phyloP scores from a whole-genome alignment of 768 basidiomycete genomes.

The Pleurotus tuber-regium region DNA sequence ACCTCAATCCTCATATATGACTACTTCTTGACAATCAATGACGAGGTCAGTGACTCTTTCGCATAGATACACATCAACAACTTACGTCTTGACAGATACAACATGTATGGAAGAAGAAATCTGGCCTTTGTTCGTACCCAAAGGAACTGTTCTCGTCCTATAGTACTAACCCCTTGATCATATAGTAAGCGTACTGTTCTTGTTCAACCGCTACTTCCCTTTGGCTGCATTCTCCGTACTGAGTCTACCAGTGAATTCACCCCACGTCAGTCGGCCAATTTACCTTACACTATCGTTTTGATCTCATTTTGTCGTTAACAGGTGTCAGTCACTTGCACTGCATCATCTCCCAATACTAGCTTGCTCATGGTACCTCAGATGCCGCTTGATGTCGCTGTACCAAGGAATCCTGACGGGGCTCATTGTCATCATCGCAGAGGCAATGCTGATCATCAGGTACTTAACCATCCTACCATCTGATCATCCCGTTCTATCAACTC shows the following conservation, averaged over 20 bases:
- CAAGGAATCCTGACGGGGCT: neutral
- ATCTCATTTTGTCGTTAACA: too few species aligned
- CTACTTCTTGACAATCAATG: neutral
- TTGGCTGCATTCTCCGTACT: neutral
- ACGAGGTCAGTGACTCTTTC: neutral
- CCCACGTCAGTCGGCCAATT: neutral
- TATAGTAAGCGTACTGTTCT: neutral
- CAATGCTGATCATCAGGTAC: conserved; percentile 3
- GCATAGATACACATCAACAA: too few species aligned
- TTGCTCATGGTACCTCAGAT: neutral
- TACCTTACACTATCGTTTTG: too few species aligned
- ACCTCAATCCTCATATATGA: neutral
- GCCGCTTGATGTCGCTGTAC: neutral
- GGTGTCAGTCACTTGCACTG: too few species aligned
- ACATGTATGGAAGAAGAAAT: neutral
- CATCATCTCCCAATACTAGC: too few species aligned
- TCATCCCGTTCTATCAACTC: neutral
- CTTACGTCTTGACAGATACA: neutral
- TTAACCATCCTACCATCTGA: neutral
- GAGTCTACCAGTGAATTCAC: neutral
- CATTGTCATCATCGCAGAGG: neutral
- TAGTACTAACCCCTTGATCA: too few species aligned
- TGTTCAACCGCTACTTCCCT: conserved; percentile 3
- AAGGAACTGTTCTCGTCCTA: neutral
- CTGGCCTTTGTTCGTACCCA: neutral